Base-by-base conservation (phyloP, 2,329 filamentous ascomycete species). In the Tolypocladium endophyticum region DNA sequence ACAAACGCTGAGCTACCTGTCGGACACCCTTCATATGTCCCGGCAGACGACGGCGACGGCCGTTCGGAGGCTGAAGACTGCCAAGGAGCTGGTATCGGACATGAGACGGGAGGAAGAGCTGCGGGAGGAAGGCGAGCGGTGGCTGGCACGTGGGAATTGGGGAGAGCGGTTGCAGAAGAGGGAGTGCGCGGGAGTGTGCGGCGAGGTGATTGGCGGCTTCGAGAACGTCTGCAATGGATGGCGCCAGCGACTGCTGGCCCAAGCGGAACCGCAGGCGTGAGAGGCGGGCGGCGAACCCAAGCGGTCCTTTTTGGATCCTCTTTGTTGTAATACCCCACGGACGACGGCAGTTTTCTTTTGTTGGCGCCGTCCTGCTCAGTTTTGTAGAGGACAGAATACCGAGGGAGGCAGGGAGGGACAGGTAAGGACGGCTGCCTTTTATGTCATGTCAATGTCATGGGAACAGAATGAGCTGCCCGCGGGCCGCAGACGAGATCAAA, bases 1-100 rank as follows among this genome's bases (percentile, higher is more conserved):
- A 11, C 84, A 90, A 67, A 90, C 90, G 8, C 82, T 99, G 55
- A 91, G 90, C 66, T 88, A 91, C 65, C 80, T 99, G 5, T 91
- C 90, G 8, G 94, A 99, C 71, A 92, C 90, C 4, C 80, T 99
- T 39, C 93, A 97, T 73, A 96, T 97, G 87, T 92, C 89, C 38
- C 87, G 91, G 16, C 93, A 97, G 73, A 89, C 90, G 1, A 94
- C 90, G 0, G 88, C 86, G 3, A 88, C 88, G 12, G 94, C 93
- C 1, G 87, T 88, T 2, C 81, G 94, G 59, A 84, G 91, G 53
- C 77, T 99, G 57, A 87, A 88, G 65, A 89, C 86, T 41, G 92
- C 90, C 8, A 89, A 88, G 66, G 92, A 96, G 70, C 84, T 96
- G 62, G 87, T 97, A 1, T 84, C 87, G 2, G 93, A 97, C 67